Conservation (phyloP, 805 yeast species). For the Schizosaccharomyces octosporus region DNA sequence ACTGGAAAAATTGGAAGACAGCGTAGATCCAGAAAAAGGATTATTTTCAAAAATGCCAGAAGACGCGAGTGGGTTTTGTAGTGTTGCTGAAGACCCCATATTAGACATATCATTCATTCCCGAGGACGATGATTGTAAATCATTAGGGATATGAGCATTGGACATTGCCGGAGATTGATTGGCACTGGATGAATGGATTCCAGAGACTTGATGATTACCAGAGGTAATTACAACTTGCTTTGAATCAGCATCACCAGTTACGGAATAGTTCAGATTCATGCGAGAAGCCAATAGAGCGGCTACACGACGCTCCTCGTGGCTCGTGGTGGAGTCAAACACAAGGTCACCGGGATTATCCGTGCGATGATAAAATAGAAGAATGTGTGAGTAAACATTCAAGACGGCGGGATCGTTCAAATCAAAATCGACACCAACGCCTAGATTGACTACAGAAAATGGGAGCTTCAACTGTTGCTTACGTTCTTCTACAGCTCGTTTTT, state of each 20-base stretch:
- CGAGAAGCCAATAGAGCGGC: background rate
- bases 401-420: constrained; percentile 82
- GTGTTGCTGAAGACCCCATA: background rate
- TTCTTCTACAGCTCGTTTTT: constrained; percentile 55
- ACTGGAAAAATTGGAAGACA: background rate
- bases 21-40: background rate
- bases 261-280: background rate
- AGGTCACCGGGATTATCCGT: background rate
- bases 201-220: background rate
- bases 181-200: background rate
- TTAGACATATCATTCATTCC: background rate
- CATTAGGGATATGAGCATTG: background rate
- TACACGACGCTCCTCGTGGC: background rate
- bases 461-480: background rate
- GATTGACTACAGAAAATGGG: background rate
- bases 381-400: constrained; percentile 14
- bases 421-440: constrained; percentile 14
- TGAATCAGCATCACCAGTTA: background rate
- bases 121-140: no score
- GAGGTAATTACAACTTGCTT: background rate
- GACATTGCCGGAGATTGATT: background rate
- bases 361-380: background rate
- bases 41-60: background rate
- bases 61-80: background rate
- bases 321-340: background rate